A percentile compares a stretch with the other conserved stretches of the same genome.
Evolutionary conservation across 2,329 filamentous ascomycete genomes (phyloP).

Genomic region (Sporothrix pallida): DNA sequence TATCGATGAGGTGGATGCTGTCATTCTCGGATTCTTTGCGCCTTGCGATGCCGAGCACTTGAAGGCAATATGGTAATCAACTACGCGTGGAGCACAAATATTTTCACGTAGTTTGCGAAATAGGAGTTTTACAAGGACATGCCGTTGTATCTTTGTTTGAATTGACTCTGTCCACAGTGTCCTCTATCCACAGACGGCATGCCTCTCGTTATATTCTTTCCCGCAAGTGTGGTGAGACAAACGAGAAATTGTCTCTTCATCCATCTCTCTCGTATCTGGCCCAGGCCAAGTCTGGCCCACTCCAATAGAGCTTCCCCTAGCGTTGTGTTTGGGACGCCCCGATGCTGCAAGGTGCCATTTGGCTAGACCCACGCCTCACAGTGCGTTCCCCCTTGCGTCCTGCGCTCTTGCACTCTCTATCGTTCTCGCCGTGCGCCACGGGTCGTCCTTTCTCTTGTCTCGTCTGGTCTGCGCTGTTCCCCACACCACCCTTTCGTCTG

Average conservation of each 20-base stretch:
- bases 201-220: background rate
- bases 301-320: slow-evolving; percentile 31
- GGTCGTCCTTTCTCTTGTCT: slow-evolving; percentile 39
- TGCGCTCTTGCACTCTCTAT: slow-evolving; percentile 36
- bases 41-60: background rate
- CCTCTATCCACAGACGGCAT: background rate
- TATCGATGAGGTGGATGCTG: slow-evolving; percentile 16
- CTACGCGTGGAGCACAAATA: no score
- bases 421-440: slow-evolving; percentile 10
- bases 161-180: background rate
- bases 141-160: background rate
- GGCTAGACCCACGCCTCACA: slow-evolving; percentile 31
- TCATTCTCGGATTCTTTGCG: slow-evolving; percentile 22
- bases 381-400: slow-evolving; percentile 36
- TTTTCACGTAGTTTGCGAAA: no score
- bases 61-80: background rate
- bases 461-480: background rate
- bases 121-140: no score
- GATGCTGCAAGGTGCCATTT: slow-evolving; percentile 20
- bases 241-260: background rate
- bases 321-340: slow-evolving; percentile 34
- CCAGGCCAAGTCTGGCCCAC: slow-evolving; percentile 30
- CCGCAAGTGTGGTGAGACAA: slow-evolving; percentile 11
- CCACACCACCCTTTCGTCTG: slow-evolving; percentile 25
- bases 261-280: slow-evolving; percentile 28